Conservation (phyloP, 441 rosid genomes). For the Capsella rubella region DNA sequence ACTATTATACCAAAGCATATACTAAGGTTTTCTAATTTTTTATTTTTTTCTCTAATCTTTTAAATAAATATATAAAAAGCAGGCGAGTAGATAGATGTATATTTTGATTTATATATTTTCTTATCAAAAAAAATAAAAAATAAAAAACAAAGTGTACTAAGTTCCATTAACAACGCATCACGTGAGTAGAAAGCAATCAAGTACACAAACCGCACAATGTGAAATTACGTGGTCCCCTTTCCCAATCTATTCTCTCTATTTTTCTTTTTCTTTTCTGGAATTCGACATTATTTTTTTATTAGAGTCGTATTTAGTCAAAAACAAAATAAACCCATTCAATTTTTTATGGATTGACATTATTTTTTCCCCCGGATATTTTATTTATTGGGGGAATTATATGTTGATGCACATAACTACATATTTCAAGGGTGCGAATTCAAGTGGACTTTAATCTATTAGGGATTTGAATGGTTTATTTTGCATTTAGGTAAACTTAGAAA, state of each 20-base stretch:
- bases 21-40: too few species aligned
- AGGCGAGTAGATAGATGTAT: background rate
- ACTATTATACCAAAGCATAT: too few species aligned
- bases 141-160: background rate
- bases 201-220: slow-evolving; percentile 26
- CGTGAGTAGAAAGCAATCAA: slow-evolving; percentile 42
- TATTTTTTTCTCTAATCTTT: too few species aligned
- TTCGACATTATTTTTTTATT: background rate
- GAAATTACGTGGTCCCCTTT: slow-evolving; percentile 34
- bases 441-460: background rate
- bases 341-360: background rate
- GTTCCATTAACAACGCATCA: slow-evolving; percentile 36
- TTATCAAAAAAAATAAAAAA: background rate
- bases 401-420: background rate
- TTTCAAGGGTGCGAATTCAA: slow-evolving; percentile 12
- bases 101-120: background rate
- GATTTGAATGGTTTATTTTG: background rate
- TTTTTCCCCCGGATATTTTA: slow-evolving; percentile 24
- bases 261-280: background rate
- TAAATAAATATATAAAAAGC: background rate
- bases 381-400: background rate
- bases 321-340: background rate
- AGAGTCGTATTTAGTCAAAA: background rate
- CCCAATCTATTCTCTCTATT: slow-evolving; percentile 3
- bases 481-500: slow-evolving; percentile 21